phyloP scores from a whole-genome alignment of 129 eudicot species.

The Flaveria trinervia region DNA sequence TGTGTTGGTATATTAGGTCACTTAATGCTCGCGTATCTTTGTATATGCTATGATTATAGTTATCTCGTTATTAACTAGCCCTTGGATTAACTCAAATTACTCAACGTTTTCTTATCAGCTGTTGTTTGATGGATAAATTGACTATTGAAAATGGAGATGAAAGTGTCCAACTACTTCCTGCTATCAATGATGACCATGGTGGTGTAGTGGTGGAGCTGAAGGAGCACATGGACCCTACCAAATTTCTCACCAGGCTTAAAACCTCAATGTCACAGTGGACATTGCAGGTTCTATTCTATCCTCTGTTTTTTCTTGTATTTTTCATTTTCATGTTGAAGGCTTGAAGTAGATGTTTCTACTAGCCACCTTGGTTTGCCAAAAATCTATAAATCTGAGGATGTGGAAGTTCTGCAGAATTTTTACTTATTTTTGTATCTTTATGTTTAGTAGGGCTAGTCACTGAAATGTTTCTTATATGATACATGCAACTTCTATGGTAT shows the following conservation, averaged over 20 bases:
- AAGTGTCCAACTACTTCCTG: conserved; percentile 48
- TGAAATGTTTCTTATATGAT: conserved; percentile 2
- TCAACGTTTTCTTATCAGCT: neutral
- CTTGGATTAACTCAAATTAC: neutral
- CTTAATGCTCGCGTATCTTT: neutral
- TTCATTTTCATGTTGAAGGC: neutral
- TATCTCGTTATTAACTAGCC: conserved; percentile 15
- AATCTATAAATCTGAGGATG: neutral
- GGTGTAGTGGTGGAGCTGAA: conserved; percentile 70
- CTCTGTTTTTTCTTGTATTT: neutral
- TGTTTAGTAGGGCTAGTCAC: neutral
- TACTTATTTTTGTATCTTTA: neutral
- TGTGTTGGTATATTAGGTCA: neutral
- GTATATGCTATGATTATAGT: conserved; percentile 9
- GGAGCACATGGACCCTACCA: conserved; percentile 59
- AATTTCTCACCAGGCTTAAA: conserved; percentile 48
- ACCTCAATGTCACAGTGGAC: conserved; percentile 67
- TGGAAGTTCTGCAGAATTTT: neutral
- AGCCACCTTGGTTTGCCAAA: conserved; percentile 9
- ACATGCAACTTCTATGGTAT: conserved; percentile 15
- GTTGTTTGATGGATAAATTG: conserved; percentile 41
- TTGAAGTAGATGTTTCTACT: neutral
- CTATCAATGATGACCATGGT: conserved; percentile 55
- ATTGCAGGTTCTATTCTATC: conserved; percentile 47
- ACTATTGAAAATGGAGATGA: conserved; percentile 37